These are phyloP conservation scores for Sphaerostilbella broomeana DNA, from an alignment of 2,329 filamentous ascomycete genomes.

Conservation along the genomic window DNA sequence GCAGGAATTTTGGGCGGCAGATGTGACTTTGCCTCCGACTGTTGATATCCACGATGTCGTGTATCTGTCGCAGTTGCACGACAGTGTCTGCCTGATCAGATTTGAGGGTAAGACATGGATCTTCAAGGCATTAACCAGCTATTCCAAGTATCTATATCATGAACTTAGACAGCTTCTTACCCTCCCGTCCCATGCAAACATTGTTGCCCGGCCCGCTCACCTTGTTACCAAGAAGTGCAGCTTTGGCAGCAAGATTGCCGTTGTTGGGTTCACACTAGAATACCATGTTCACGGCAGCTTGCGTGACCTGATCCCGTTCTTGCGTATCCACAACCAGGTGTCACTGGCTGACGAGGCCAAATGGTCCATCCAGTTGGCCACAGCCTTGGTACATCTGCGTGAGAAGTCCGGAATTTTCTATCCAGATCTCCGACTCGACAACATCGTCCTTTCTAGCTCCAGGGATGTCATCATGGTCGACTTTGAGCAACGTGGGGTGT, in stretches of 20 bases:
- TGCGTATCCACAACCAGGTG: slow-evolving; percentile 41
- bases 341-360: slow-evolving; percentile 39
- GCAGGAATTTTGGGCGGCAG: slow-evolving; percentile 36
- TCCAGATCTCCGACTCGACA: slow-evolving; percentile 54
- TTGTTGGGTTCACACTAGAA: slow-evolving; percentile 51
- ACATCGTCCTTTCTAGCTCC: slow-evolving; percentile 45
- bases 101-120: slow-evolving; percentile 39
- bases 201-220: slow-evolving; percentile 46
- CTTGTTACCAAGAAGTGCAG: slow-evolving; percentile 49
- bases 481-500: slow-evolving; percentile 57
- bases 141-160: slow-evolving; percentile 55
- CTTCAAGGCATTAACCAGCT: slow-evolving; percentile 52
- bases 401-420: slow-evolving; percentile 43
- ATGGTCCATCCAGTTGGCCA: slow-evolving; percentile 49
- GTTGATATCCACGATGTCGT: slow-evolving; percentile 45
- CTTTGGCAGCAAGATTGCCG: slow-evolving; percentile 49
- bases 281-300: slow-evolving; percentile 49
- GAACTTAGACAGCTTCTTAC: slow-evolving; percentile 51
- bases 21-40: slow-evolving; percentile 36
- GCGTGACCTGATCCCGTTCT: slow-evolving; percentile 47
- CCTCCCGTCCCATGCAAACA: slow-evolving; percentile 45
- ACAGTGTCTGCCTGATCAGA: slow-evolving; percentile 51
- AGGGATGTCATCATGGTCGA: slow-evolving; percentile 50
- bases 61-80: slow-evolving; percentile 48
- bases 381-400: slow-evolving; percentile 45